Evolutionary conservation across 1,139 yeast genomes (phyloP), one percentile per base, ranked within the genome.

Genomic region (Barnettozyma hawaiiensis): DNA sequence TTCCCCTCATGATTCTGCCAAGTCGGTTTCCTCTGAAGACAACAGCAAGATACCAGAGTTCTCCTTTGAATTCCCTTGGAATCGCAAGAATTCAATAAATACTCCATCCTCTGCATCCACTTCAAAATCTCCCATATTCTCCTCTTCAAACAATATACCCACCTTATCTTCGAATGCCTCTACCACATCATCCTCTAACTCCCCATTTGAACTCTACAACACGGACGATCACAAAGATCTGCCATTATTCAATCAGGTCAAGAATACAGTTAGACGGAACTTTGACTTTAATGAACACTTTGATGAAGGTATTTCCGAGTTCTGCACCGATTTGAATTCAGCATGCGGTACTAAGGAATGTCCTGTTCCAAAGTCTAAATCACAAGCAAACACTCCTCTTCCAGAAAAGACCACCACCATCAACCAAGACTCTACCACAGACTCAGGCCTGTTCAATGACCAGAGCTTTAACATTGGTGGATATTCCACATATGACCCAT

Each of bases 261-360:
- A 44, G 28, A 47, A 24, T 49, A 54, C 36, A 48, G 52, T 42
- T 12, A 31, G 7, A n/a, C 18, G 16, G 5, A 35, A 19, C 22
- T 62, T 63, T 42, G 59, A 64, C 44, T 66, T 66, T 44, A 62
- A 66, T 38, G 70, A 66, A n/a, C 64, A 67, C 43, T 73, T 69
- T 52, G 71, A 71, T 54, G 78, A 74, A 50, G 68, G 70, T 41
- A 68, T 71, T 20, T 56, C 63, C 31, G 81, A 81, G 39, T 90
- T 90, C 58, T 90, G 97, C 59, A 75, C 74, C 22, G 76, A 80
- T 55, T 70, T 90, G 54, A 76, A 76, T 49, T 75, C 79, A 59
- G 97, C 90, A 1, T 90, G 97, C 63, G 97, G 96, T 15, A 81
- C 81, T n/a, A 79, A 71, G 57, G 70, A 70, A 23, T 66, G 75